Base-by-base conservation (phyloP, 768 basidiomycete species). In the Suillus lakei region DNA sequence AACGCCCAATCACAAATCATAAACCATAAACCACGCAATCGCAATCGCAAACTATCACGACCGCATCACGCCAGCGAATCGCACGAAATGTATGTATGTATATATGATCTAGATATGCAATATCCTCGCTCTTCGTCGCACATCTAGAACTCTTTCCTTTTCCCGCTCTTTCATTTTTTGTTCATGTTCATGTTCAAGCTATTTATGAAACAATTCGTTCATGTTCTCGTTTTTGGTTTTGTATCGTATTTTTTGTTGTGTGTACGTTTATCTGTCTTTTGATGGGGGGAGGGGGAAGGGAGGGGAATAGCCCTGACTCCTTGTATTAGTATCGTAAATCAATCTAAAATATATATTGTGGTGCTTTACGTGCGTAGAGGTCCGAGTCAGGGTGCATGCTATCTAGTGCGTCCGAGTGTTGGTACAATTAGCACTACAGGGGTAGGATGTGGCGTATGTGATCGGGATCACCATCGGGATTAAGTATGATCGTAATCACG, bases 311-410 rank as follows among this genome's bases (percentile, higher is more conserved):
- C 66, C 62, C 51, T 56, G 60, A 36, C 34, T 36, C 65, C 60
- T 18, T 77, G 73, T 76, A 76, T 72, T 63, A 71, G 48, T 72
- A 75, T 62, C 70, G 73, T 78, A 77, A 32, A 63, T 15, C 56
- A 56, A 54, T 54, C 53, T n/a, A 54, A 54, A n/a, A 59, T 59
- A 41, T 41, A 59, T 59, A 59, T 58, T 58, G 39, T 28, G 39
- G 38, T 39, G 58, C 58, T 41, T 21, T 38, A n/a, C 13, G 46
- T 26, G 46, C 13, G 13, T 26, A 32, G 32, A 32, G n/a, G n/a
- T n/a, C n/a, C n/a, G n/a, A n/a, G n/a, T n/a, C n/a, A n/a, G n/a
- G n/a, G n/a, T n/a, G n/a, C n/a, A n/a, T n/a, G n/a, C n/a, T n/a
- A n/a, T n/a, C n/a, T n/a, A n/a, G n/a, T n/a, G n/a, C n/a, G n/a